phyloP scores from a whole-genome alignment of 768 basidiomycete genomes.

The Nidula microcarpa region DNA sequence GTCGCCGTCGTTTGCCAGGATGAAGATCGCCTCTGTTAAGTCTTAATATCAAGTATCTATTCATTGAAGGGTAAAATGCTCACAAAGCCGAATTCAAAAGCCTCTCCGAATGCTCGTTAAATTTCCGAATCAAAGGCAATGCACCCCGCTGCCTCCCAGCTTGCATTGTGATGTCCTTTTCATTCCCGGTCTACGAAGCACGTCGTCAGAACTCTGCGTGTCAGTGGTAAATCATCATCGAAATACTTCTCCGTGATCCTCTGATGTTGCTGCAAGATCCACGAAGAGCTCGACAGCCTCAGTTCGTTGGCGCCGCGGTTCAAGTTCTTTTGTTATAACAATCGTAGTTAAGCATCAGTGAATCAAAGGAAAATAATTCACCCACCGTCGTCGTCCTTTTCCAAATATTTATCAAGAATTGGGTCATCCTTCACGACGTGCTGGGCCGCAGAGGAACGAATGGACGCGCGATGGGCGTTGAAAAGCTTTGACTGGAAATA shows the following conservation, averaged over 20 bases:
- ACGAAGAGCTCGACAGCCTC: constrained; percentile 75
- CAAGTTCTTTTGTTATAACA: constrained; percentile 48
- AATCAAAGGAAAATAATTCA: constrained; percentile 3
- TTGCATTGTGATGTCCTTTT: constrained; percentile 92
- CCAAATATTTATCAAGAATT: constrained; percentile 95
- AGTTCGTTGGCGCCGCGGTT: constrained; percentile 68
- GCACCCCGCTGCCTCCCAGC: constrained; percentile 86
- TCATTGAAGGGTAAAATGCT: constrained; percentile 4
- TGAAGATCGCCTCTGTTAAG: constrained; percentile 48
- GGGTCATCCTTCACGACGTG: constrained; percentile 87
- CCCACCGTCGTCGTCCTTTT: constrained; percentile 91
- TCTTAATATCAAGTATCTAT: neutral
- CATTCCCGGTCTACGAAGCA: constrained; percentile 76
- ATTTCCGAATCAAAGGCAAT: constrained; percentile 90
- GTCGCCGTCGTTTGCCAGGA: constrained; percentile 58
- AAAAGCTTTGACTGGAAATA: constrained; percentile 97
- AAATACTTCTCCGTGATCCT: constrained; percentile 85
- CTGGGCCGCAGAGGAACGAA: constrained; percentile 79
- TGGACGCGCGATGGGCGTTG: constrained; percentile 91
- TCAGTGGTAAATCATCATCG: neutral
- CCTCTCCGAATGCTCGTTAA: constrained; percentile 96
- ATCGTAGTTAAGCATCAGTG: constrained; percentile 1
- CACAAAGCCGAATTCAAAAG: constrained; percentile 79
- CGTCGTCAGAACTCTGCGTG: neutral
- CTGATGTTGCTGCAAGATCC: constrained; percentile 82